phyloP scores from a whole-genome alignment of 768 basidiomycete species.

The Cubamyces sp. region DNA sequence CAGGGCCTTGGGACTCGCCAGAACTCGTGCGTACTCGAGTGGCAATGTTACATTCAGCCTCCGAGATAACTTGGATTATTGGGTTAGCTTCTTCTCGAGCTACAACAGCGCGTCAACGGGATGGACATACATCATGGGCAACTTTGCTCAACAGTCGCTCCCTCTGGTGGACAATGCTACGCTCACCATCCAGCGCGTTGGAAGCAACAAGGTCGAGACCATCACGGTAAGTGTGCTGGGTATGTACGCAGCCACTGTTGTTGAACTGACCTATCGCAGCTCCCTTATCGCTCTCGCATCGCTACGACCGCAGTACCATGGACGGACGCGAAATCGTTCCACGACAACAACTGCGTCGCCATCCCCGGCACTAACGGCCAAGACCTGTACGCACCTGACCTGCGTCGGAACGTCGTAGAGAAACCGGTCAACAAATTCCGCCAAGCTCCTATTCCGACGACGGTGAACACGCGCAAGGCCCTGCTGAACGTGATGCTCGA shows the following conservation, averaged over 20 bases:
- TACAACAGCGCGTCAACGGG: constrained; percentile 34
- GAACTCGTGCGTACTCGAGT: constrained; percentile 31
- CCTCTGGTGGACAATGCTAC: constrained; percentile 54
- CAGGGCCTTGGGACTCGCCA: constrained; percentile 51
- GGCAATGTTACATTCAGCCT: neutral
- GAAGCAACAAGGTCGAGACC: constrained; percentile 44
- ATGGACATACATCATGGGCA: constrained; percentile 39
- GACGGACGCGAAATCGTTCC: constrained; percentile 52
- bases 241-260: neutral
- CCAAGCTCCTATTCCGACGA: constrained; percentile 27
- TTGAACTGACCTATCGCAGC: constrained; percentile 42
- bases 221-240: constrained; percentile 43
- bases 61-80: too few relatives aligned
- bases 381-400: constrained; percentile 29
- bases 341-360: constrained; percentile 56
- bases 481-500: constrained; percentile 55
- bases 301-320: constrained; percentile 49
- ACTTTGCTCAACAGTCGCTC: constrained; percentile 58
- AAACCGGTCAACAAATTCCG: constrained; percentile 30
- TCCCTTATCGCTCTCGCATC: constrained; percentile 63
- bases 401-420: neutral
- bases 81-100: constrained; percentile 40
- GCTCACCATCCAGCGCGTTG: constrained; percentile 50
- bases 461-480: constrained; percentile 34
- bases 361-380: constrained; percentile 50